Evolutionary conservation across 2,329 filamentous ascomycete genomes (phyloP), one percentile per base, ranked within the genome.

Genomic region (Pseudogymnoascus sp.): DNA sequence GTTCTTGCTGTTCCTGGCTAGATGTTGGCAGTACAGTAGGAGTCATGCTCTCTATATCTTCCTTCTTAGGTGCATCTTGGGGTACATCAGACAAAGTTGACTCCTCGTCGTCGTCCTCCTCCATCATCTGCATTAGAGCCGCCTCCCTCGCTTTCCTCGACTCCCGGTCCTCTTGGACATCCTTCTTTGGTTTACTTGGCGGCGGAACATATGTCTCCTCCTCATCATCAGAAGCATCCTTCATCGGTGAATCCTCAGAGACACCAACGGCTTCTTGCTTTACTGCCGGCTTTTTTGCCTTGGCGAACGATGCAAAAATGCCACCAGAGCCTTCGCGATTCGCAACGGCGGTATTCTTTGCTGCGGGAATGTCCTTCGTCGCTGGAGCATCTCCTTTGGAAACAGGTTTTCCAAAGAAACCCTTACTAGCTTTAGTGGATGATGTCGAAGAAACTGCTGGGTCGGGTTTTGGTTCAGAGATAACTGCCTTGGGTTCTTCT

Each of bases 281-380:
- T 21, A 66, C 66, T 5, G 62, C 66, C 68, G 86, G 90, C 4
- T 86, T 78, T 68, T 86, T 87, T 2, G 80, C 73, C 69, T 88
- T 90, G 12, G 90, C 89, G 72, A 95, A 95, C 0, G 90, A 89
- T 64, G 88, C 87, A 80, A 94, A 91, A 27, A 95, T 84, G 63
- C 84, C 83, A 2, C 76, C 77, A 10, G 86, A 84, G 13, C 77
- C 79, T 61, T 83, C 82, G 62, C 83, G 83, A 70, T 90, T 91
- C 2, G 81, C 66, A 0, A 74, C 62, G 35, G 67, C 60, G 15
- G 17, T 61, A 3, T 71, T 66, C 2, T 67, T 63, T 6, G 70
- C 63, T 2, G 61, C 2, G 71, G 61, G 59, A 77, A 79, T 33
- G 29, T 55, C 29, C 13, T 51, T 31, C 15, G 38, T 25, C n/a